Evolutionary conservation across 2,329 filamentous ascomycete species (phyloP).

Genomic region (Colletotrichum tofieldiae): DNA sequence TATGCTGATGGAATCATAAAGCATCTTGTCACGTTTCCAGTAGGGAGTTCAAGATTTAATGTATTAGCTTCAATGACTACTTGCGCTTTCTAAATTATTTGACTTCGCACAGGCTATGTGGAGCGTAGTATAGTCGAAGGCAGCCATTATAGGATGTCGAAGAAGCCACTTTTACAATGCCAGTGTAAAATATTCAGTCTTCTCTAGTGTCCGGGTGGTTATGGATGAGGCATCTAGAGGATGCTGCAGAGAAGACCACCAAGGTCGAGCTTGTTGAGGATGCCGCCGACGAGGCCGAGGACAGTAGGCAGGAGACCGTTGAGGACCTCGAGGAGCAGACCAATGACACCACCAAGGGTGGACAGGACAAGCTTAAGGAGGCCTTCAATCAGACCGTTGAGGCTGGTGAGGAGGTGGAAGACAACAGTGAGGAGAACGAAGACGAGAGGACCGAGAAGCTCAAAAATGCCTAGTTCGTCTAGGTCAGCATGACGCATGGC

Average conservation of each 20-base stretch:
- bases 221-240: constrained; percentile 1
- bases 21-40: too few species aligned
- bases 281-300: constrained; percentile 23
- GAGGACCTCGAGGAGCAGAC: constrained; percentile 32
- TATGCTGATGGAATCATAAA: too few species aligned
- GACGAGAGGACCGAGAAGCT: constrained; percentile 36
- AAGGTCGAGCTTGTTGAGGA: constrained; percentile 31
- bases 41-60: neutral
- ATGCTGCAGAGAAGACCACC: constrained; percentile 34
- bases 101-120: neutral
- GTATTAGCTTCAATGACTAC: neutral
- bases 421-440: constrained; percentile 33
- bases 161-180: neutral
- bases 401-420: constrained; percentile 32
- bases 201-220: neutral
- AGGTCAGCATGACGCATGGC: neutral
- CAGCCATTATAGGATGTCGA: neutral
- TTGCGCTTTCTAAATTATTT: neutral
- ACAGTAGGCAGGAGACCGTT: constrained; percentile 35
- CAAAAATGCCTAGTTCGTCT: constrained; percentile 27
- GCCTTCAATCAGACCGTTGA: constrained; percentile 33
- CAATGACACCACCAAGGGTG: constrained; percentile 29
- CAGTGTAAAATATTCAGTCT: too few species aligned
- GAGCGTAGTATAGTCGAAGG: neutral
- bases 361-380: constrained; percentile 29